Percentiles rank a stretch among this genome's conserved stretches.
Conservation (phyloP, 176 grass and related monocot species). For the Leersia perrieri region DNA sequence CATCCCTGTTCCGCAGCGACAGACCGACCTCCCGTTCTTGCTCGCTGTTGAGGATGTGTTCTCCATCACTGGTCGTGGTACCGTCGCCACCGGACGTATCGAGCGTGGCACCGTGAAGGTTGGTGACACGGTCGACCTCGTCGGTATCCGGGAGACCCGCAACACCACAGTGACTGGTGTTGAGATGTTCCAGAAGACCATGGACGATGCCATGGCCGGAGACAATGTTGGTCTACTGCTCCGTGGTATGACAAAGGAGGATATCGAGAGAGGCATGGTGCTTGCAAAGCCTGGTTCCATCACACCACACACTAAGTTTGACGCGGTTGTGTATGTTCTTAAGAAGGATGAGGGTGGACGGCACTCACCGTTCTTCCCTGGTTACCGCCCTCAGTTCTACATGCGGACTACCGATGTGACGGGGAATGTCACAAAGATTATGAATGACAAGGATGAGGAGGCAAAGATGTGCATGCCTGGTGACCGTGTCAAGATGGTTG, state of each 20-base stretch:
- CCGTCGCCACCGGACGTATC: constrained; percentile 75
- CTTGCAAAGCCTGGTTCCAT: constrained; percentile 62
- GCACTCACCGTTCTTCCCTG: constrained; percentile 78
- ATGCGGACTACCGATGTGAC: constrained; percentile 91
- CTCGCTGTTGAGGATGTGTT: constrained; percentile 90
- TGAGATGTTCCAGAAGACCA: constrained; percentile 95
- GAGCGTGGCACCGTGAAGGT: constrained; percentile 87
- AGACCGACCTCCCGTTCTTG: constrained; percentile 86
- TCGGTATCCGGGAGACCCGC: constrained; percentile 76
- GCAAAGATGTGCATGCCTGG: constrained; percentile 91
- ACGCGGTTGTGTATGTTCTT: constrained; percentile 80
- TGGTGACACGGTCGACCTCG: constrained; percentile 67
- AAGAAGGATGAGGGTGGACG: constrained; percentile 95
- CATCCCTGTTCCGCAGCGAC: constrained; percentile 80
- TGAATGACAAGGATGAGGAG: constrained; percentile 98
- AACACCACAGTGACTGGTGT: constrained; percentile 76
- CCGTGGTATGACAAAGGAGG: constrained; percentile 72
- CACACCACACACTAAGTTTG: constrained; percentile 90
- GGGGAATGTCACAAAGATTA: constrained; percentile 64
- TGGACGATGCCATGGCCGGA: constrained; percentile 85
- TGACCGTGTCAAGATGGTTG: constrained; percentile 84
- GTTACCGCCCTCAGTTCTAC: constrained; percentile 91
- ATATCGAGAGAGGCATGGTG: constrained; percentile 91
- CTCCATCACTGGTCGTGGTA: constrained; percentile 93
- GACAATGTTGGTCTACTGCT: constrained; percentile 83